Conservation (phyloP, 2,329 filamentous ascomycete genomes). For the Didymella pinodella region DNA sequence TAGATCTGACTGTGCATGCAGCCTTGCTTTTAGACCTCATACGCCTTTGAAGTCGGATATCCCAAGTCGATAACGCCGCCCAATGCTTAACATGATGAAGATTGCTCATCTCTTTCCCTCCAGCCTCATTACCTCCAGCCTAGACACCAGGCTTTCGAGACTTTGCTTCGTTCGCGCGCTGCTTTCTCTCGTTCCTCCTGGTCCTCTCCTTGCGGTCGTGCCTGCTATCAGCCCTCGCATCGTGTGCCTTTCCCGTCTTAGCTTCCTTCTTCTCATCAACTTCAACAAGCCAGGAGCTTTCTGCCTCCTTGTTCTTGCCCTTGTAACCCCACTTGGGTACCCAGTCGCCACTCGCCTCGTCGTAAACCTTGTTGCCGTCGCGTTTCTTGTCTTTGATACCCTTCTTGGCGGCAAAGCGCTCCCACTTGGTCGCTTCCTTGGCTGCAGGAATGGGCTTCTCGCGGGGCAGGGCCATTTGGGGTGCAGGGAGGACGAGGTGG, state of each 20-base stretch:
- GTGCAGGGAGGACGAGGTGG: constrained; percentile 76
- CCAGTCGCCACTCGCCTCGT: constrained; percentile 87
- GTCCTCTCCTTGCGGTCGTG: constrained; percentile 64
- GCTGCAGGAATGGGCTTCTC: constrained; percentile 88
- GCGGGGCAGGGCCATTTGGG: constrained; percentile 77
- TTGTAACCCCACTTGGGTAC: constrained; percentile 95
- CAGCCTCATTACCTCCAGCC: constrained; percentile 23
- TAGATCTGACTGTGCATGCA: constrained; percentile 8
- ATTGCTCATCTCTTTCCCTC: constrained; percentile 19
- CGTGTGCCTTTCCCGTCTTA: constrained; percentile 69
- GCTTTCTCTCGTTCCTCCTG: constrained; percentile 54
- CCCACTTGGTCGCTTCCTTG: constrained; percentile 91
- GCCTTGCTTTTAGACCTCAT: constrained; percentile 23
- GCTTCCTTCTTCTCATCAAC: constrained; percentile 76
- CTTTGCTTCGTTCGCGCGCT: constrained; percentile 67
- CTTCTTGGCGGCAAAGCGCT: constrained; percentile 95
- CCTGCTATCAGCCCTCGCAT: constrained; percentile 64
- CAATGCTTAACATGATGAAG: constrained; percentile 38
- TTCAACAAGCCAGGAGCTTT: constrained; percentile 90
- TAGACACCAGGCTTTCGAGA: constrained; percentile 62
- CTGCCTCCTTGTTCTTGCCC: constrained; percentile 83
- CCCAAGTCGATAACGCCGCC: constrained; percentile 36
- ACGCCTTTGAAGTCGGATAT: constrained; percentile 26
- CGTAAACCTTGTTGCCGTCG: constrained; percentile 82
- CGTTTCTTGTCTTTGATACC: constrained; percentile 90